These are phyloP conservation scores for Schizophyllum commune DNA, from an alignment of 1,284 basidiomycete species.

Conservation along the genomic window DNA sequence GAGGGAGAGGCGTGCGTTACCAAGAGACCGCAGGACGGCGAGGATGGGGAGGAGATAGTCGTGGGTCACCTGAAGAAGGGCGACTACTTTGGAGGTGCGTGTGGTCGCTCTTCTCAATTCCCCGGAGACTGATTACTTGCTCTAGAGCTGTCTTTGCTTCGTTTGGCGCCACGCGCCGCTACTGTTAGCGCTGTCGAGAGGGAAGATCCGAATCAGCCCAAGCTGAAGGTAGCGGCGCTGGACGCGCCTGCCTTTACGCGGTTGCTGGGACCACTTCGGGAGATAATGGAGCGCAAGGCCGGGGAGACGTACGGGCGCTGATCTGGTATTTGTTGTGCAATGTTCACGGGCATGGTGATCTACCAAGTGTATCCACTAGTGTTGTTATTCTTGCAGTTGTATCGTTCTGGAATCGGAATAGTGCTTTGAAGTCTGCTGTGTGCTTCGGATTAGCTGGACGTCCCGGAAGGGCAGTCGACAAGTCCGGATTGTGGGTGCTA, in stretches of 20 bases:
- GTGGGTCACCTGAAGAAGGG: slow-evolving; percentile 81
- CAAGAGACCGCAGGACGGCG: slow-evolving; percentile 53
- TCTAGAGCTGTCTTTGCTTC: slow-evolving; percentile 71
- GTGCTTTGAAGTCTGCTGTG: background rate
- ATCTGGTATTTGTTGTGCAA: background rate
- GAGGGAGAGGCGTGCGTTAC: slow-evolving; percentile 87
- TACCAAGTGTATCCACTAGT: background rate
- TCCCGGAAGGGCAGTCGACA: background rate
- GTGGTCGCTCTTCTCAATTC: slow-evolving; percentile 1
- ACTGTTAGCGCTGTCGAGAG: slow-evolving; percentile 81
- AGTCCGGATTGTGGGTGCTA: background rate
- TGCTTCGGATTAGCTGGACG: background rate
- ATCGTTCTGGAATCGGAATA: background rate
- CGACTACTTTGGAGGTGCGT: slow-evolving; percentile 95
- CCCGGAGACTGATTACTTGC: background rate
- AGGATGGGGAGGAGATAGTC: slow-evolving; percentile 51
- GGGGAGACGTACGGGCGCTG: slow-evolving; percentile 12
- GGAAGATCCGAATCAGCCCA: slow-evolving; percentile 40
- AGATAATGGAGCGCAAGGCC: slow-evolving; percentile 84
- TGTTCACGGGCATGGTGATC: background rate
- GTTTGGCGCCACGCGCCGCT: slow-evolving; percentile 84
- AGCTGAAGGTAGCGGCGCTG: slow-evolving; percentile 87
- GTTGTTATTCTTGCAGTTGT: background rate
- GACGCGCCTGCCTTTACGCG: slow-evolving; percentile 94
- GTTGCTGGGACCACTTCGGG: slow-evolving; percentile 83